A percentile compares a stretch with the other conserved stretches of the same genome.
phyloP scores from a whole-genome alignment of 169 alveolate genomes.

The Theileria equi region DNA sequence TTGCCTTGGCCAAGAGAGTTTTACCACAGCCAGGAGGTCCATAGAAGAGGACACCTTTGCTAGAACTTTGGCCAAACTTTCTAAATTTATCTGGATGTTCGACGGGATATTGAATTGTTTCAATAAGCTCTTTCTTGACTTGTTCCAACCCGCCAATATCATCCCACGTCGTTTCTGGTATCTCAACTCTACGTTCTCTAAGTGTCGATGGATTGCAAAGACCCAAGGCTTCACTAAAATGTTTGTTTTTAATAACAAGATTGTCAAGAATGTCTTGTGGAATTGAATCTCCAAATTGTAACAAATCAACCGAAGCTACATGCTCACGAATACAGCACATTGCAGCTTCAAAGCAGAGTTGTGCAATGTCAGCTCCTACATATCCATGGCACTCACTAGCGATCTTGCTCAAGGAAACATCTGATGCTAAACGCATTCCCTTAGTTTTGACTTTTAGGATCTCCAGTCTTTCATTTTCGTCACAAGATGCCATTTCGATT shows the following conservation, averaged over 20 bases:
- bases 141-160: slow-evolving; percentile 90
- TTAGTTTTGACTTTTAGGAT: slow-evolving; percentile 83
- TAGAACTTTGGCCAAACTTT: slow-evolving; percentile 76
- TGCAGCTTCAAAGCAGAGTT: slow-evolving; percentile 87
- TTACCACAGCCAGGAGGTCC: slow-evolving; percentile 96
- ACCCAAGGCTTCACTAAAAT: slow-evolving; percentile 83
- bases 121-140: slow-evolving; percentile 81
- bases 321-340: slow-evolving; percentile 75
- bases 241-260: slow-evolving; percentile 70
- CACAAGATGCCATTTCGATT: slow-evolving; percentile 83
- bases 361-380: slow-evolving; percentile 89
- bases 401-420: slow-evolving; percentile 78
- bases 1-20: slow-evolving; percentile 88
- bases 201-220: slow-evolving; percentile 87
- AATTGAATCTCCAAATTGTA: slow-evolving; percentile 56
- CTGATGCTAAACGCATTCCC: slow-evolving; percentile 80
- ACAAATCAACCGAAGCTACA: slow-evolving; percentile 40
- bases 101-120: slow-evolving; percentile 79
- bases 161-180: slow-evolving; percentile 92
- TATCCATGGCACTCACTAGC: slow-evolving; percentile 91
- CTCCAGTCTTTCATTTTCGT: slow-evolving; percentile 85
- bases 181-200: slow-evolving; percentile 89
- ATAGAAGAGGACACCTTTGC: slow-evolving; percentile 84
- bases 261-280: slow-evolving; percentile 66
- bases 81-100: slow-evolving; percentile 76